Evolutionary conservation across 1,284 basidiomycete species (phyloP).

Genomic region (Nidula niveotomentosa): DNA sequence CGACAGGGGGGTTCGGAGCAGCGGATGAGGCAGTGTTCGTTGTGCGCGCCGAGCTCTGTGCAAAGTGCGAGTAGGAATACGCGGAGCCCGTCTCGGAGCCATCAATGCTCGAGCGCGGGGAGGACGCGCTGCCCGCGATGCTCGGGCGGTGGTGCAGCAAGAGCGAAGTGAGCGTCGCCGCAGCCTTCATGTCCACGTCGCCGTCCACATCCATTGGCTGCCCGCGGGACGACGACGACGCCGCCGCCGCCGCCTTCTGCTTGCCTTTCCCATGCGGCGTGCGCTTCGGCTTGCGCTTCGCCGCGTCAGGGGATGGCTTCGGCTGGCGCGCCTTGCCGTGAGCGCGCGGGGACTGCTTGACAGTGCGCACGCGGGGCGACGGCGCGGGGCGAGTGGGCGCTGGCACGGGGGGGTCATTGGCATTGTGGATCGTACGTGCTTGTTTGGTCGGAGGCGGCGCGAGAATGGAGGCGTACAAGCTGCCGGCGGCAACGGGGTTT

Average conservation of each 20-base stretch:
- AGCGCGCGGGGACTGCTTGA: constrained; percentile 29
- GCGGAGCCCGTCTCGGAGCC: constrained; percentile 55
- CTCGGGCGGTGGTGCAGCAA: constrained; percentile 63
- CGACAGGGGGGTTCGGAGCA: constrained; percentile 22
- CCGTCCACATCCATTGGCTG: constrained; percentile 38
- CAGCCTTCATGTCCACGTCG: constrained; percentile 78
- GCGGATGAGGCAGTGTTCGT: constrained; percentile 24
- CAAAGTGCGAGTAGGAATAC: constrained; percentile 58
- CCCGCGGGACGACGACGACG: constrained; percentile 19
- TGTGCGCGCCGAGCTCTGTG: constrained; percentile 58
- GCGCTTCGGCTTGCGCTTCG: neutral
- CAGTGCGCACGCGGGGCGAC: constrained; percentile 36
- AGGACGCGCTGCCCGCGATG: constrained; percentile 53
- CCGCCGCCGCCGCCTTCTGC: constrained; percentile 19
- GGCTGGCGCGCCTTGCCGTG: constrained; percentile 20
- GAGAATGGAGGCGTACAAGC: constrained; percentile 70
- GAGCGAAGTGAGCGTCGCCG: constrained; percentile 73
- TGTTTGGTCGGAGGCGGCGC: constrained; percentile 72
- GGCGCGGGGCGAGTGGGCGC: constrained; percentile 44
- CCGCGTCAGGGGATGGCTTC: neutral
- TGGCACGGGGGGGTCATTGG: constrained; percentile 63
- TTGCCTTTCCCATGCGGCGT: constrained; percentile 27
- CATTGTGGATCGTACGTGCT: constrained; percentile 73
- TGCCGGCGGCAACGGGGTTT: constrained; percentile 39
- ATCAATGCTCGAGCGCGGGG: constrained; percentile 69